phyloP scores from a whole-genome alignment of 306 rosid genomes.

The Dryas octopetala region DNA sequence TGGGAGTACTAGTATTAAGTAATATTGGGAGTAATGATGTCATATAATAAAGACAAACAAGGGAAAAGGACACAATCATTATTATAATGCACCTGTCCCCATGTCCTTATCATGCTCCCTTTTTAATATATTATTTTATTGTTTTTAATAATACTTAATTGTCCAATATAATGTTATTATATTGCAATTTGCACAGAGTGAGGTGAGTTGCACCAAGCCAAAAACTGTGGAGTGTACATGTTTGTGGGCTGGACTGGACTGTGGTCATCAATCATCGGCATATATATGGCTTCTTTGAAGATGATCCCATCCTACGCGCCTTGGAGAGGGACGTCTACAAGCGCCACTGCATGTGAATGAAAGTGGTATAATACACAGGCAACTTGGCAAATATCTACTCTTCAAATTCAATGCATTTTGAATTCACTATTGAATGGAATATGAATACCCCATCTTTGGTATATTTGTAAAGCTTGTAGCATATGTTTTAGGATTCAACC shows the following conservation, averaged over 20 bases:
- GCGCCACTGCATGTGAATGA: too few relatives aligned
- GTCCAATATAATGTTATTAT: not conserved
- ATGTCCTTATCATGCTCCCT: constrained; percentile 38
- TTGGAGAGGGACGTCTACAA: too few relatives aligned
- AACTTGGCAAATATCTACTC: not conserved
- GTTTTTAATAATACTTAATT: not conserved
- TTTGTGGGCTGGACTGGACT: constrained; percentile 40
- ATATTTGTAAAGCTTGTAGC: not conserved
- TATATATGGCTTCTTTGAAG: not conserved
- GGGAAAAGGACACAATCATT: constrained; percentile 51
- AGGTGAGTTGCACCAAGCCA: constrained; percentile 42
- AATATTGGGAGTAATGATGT: constrained; percentile 38
- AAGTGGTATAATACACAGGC: not conserved
- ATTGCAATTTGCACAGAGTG: constrained; percentile 34
- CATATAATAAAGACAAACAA: constrained; percentile 57
- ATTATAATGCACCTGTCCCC: constrained; percentile 55
- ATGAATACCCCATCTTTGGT: not conserved
- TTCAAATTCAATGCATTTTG: not conserved
- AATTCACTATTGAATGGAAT: not conserved
- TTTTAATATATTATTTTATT: not conserved
- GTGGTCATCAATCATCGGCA: constrained; percentile 22
- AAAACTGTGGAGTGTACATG: constrained; percentile 31
- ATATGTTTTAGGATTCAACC: not conserved
- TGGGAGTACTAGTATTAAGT: constrained; percentile 32
- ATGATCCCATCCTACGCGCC: too few relatives aligned